Evolutionary conservation across 176 grass and related monocot genomes (phyloP).

Genomic region (Aegilops sharonensis): DNA sequence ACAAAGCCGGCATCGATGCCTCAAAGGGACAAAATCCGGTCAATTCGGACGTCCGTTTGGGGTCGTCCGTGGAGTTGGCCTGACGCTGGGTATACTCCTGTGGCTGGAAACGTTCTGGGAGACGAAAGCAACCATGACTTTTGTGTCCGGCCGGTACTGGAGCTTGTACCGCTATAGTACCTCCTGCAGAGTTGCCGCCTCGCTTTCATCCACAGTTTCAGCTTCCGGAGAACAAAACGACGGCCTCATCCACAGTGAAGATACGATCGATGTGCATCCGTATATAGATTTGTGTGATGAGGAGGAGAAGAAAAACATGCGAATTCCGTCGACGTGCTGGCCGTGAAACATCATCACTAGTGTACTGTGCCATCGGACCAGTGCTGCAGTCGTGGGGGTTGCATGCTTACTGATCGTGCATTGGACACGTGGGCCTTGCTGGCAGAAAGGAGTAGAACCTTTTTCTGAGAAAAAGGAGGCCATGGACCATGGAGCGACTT

Average conservation of each 20-base stretch:
- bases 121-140: no score
- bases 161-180: background rate
- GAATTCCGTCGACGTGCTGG: no score
- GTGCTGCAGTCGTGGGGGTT: slow-evolving; percentile 18
- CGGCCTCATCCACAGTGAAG: background rate
- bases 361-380: background rate
- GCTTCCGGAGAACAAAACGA: background rate
- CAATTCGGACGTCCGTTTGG: no score
- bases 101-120: background rate
- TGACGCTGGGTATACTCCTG: background rate
- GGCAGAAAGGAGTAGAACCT: background rate
- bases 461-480: background rate
- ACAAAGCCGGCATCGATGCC: no score
- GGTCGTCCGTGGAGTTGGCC: no score
- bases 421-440: background rate
- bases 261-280: no score
- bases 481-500: background rate
- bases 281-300: no score
- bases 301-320: rapidly evolving
- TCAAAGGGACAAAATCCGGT: no score
- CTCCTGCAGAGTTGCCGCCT: background rate
- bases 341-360: slow-evolving; percentile 6
- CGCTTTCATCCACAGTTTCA: slow-evolving; percentile 8
- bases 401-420: background rate
- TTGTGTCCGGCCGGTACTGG: no score